Evolutionary conservation across 371 early-diverging fungal genomes (phyloP).

Genomic region (Synchytrium microbalum): DNA sequence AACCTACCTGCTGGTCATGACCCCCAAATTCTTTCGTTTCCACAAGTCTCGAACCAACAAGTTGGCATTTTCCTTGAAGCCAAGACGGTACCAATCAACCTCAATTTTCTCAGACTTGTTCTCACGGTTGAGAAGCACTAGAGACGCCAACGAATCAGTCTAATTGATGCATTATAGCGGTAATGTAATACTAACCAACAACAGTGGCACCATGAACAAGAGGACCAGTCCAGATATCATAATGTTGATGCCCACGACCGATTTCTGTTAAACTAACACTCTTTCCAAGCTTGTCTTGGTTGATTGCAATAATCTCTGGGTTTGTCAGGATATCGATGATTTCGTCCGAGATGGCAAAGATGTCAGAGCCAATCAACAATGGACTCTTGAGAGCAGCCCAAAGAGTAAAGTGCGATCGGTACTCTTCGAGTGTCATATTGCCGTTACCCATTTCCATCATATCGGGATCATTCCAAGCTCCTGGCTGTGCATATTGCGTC

Average conservation of each 20-base stretch:
- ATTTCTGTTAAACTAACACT: constrained; percentile 16
- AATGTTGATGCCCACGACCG: constrained; percentile 6
- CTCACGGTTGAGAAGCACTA: constrained; percentile 18
- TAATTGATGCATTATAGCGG: background rate
- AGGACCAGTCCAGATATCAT: constrained; percentile 27
- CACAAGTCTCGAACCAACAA: constrained; percentile 11
- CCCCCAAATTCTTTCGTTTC: constrained; percentile 8
- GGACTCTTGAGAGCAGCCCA: constrained; percentile 41
- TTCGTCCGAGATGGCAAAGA: constrained; percentile 17
- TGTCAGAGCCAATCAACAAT: constrained; percentile 30
- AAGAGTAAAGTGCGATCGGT: constrained; percentile 33
- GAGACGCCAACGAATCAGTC: background rate
- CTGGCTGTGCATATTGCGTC: constrained; percentile 22
- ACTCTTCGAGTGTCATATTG: constrained; percentile 30
- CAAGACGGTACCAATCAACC: constrained; percentile 1
- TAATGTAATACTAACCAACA: constrained; percentile 6
- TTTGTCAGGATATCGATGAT: constrained; percentile 23
- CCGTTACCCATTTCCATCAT: constrained; percentile 45
- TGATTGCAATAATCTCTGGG: constrained; percentile 33
- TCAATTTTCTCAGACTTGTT: constrained; percentile 3
- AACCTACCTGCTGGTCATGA: background rate
- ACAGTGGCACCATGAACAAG: constrained; percentile 17
- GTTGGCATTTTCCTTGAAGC: background rate
- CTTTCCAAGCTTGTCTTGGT: constrained; percentile 34
- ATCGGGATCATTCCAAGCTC: constrained; percentile 42